These are phyloP conservation scores for Didymella pinodella DNA, from an alignment of 2,329 filamentous ascomycete genomes.

Conservation along the genomic window DNA sequence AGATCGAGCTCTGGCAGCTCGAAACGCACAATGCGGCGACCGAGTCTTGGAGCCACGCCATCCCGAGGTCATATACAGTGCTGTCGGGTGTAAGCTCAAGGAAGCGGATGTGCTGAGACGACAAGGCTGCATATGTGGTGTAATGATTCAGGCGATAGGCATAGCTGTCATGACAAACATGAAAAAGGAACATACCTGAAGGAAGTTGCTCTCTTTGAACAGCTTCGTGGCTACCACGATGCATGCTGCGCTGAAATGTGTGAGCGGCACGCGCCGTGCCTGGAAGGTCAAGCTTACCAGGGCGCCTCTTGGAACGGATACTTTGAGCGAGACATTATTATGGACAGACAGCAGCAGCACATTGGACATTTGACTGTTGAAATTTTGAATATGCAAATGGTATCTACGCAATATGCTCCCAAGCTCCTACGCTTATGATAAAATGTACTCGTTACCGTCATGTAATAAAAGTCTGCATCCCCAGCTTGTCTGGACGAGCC, in stretches of 20 bases:
- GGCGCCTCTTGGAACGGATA: not conserved
- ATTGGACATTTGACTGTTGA: not conserved
- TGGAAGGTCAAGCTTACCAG: not conserved
- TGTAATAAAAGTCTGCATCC: not conserved
- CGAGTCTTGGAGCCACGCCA: not conserved
- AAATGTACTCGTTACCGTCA: slow-evolving; percentile 1
- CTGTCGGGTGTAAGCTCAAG: slow-evolving; percentile 2
- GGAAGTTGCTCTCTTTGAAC: not conserved
- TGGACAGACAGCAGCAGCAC: not conserved
- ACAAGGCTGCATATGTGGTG: not conserved
- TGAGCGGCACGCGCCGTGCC: not conserved
- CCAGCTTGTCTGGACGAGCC: not conserved
- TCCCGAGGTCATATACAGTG: not conserved
- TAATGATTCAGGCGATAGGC: slow-evolving; percentile 7
- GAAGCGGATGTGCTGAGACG: slow-evolving; percentile 14
- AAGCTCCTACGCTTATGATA: slow-evolving; percentile 5
- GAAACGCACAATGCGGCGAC: slow-evolving; percentile 20
- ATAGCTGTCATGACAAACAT: not conserved
- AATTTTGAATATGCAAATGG: slow-evolving; percentile 1
- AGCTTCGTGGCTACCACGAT: not conserved
- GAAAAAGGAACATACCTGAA: not conserved
- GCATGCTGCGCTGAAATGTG: not conserved
- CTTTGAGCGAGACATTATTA: not conserved
- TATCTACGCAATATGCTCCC: slow-evolving; percentile 2
- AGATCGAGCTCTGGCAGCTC: slow-evolving; percentile 11